Conservation (phyloP, 768 basidiomycete species). For the Boletus rex-veris region DNA sequence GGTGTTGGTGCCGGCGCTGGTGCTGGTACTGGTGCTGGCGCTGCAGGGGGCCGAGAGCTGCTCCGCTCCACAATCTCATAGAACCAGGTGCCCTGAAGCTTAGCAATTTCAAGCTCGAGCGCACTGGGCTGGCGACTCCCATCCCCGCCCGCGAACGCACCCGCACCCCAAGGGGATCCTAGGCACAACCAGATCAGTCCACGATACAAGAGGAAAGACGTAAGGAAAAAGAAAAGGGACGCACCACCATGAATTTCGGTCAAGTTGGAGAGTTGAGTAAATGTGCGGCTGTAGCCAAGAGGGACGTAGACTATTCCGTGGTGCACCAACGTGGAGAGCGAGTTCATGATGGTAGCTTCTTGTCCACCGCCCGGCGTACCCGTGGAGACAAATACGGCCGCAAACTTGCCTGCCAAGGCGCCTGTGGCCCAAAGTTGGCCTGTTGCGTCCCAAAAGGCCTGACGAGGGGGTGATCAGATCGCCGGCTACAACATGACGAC, state of each 20-base stretch:
- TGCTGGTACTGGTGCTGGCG: no score
- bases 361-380: conserved; percentile 78
- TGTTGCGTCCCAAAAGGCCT: conserved; percentile 77
- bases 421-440: conserved; percentile 62
- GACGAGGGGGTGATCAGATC: not conserved
- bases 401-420: conserved; percentile 72
- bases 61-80: conserved; percentile 37
- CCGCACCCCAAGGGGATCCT: conserved; percentile 80
- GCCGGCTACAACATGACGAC: no score
- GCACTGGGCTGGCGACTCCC: conserved; percentile 47
- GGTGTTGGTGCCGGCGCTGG: no score
- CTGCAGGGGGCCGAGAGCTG: no score
- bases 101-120: conserved; percentile 51
- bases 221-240: conserved; percentile 8
- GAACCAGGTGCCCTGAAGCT: conserved; percentile 52
- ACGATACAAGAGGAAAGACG: no score
- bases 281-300: conserved; percentile 56
- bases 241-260: conserved; percentile 56
- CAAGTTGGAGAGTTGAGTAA: conserved; percentile 38
- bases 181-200: not conserved
- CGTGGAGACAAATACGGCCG: conserved; percentile 69
- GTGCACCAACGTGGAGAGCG: conserved; percentile 60
- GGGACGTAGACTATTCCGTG: conserved; percentile 77
- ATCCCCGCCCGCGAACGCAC: conserved; percentile 48
- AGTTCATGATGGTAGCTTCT: conserved; percentile 50